Evolutionary conservation across 1,284 basidiomycete genomes (phyloP).

Genomic region (Malassezia slooffiae): DNA sequence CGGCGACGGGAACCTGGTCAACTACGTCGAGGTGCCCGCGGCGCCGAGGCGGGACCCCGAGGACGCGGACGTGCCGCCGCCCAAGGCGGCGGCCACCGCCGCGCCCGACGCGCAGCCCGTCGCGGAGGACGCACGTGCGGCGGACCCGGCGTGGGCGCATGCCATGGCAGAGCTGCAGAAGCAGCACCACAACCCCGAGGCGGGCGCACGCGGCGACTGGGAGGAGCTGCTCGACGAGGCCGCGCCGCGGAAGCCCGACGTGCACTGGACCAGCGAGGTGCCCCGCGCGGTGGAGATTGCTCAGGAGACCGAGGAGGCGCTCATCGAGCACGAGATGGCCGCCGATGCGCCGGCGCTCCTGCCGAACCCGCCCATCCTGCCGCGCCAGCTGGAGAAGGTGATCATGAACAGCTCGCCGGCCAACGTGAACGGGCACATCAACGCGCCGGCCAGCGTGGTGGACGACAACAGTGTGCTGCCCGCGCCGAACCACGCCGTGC

Average conservation of each 20-base stretch:
- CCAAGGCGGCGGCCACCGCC: not conserved
- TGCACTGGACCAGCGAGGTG: constrained; percentile 47
- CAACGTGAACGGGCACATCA: constrained; percentile 20
- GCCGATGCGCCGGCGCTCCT: constrained; percentile 13
- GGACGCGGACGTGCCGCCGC: not conserved
- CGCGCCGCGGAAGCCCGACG: constrained; percentile 13
- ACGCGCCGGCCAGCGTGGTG: constrained; percentile 48
- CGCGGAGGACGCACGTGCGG: not conserved
- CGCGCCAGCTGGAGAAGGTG: constrained; percentile 82
- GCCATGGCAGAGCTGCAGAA: constrained; percentile 10
- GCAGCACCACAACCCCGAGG: constrained; percentile 13
- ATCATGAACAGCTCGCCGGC: constrained; percentile 61
- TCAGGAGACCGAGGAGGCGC: constrained; percentile 38
- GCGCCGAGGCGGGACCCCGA: constrained; percentile 17
- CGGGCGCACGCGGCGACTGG: constrained; percentile 21
- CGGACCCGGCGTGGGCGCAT: constrained; percentile 6
- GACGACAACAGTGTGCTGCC: constrained; percentile 88
- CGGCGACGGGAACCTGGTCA: constrained; percentile 85
- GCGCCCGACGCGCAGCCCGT: not conserved
- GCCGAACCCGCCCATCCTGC: constrained; percentile 57
- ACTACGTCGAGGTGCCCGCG: constrained; percentile 56
- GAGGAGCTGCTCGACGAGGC: constrained; percentile 30
- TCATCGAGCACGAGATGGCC: constrained; percentile 14
- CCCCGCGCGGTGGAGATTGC: constrained; percentile 43
- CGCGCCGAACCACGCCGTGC: constrained; percentile 75